Conservation (phyloP, 805 yeast species). For the Hanseniaspora taiwanica region DNA sequence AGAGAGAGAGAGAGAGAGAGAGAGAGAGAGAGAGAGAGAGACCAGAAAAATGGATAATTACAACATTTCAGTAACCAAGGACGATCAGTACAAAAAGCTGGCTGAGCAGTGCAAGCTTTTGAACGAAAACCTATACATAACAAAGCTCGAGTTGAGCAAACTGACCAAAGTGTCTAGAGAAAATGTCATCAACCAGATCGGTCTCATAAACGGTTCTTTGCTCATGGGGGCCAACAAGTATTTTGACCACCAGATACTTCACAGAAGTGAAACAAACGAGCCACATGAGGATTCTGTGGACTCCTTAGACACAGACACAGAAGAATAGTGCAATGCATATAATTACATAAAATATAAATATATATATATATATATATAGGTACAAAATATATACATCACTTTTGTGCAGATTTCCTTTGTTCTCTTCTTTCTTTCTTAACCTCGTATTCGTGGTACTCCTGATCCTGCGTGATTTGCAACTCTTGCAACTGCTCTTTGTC, state of each 20-base stretch:
- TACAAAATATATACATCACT: too few relatives aligned
- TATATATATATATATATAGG: not conserved
- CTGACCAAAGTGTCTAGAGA: conserved; percentile 22
- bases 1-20: not conserved
- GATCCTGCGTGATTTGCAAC: conserved; percentile 38
- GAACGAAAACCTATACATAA: conserved; percentile 15
- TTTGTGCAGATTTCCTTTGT: conserved; percentile 7
- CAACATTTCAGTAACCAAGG: conserved; percentile 7
- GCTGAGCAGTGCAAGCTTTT: conserved; percentile 17
- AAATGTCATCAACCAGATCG: conserved; percentile 20
- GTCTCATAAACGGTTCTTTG: conserved; percentile 21
- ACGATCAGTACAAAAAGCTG: conserved; percentile 21
- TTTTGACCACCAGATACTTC: conserved; percentile 15
- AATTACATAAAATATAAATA: too few relatives aligned
- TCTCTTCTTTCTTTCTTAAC: conserved; percentile 37
- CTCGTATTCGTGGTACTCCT: conserved; percentile 97
- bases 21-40: not conserved
- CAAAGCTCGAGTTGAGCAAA: conserved; percentile 16
- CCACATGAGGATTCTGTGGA: not conserved
- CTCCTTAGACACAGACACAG: not conserved
- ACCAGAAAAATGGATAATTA: not conserved
- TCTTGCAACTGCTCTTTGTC: conserved; percentile 37
- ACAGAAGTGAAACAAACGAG: not conserved
- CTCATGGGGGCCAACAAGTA: conserved; percentile 20
- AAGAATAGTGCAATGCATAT: not conserved